Evolutionary conservation across 257 asterid genomes (phyloP), one percentile per base, ranked within the genome.

Genomic region (Dorcoceras hygrometricum): DNA sequence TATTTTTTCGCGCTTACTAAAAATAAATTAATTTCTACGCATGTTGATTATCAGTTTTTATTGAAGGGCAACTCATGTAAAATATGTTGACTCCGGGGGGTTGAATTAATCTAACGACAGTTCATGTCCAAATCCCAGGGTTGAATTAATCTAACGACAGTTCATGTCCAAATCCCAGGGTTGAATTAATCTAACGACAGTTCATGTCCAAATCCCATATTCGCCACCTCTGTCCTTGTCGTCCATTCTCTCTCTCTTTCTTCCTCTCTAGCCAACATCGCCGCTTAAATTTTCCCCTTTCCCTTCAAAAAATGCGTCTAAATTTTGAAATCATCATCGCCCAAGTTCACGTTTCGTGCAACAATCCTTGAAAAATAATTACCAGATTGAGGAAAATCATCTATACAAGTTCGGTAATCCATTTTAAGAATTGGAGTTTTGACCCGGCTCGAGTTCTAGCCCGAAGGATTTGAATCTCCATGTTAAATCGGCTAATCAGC

Each of bases 401-500:
- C n/a, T 39, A 11, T 3, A 39, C 2, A 3, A 39, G 50, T 39
- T 39, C 12, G n/a, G 11, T 39, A 39, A 39, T 11, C 50, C n/a
- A 39, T 39, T 11, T 5, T 11, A 39, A 39, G 50, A 11, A 39
- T 39, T 39, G 0, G 50, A 39, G 12, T 12, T 39, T 39, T 39
- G n/a, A 11, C 27, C 24, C 26, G 53, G 20, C 63, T 26, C 8
- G 55, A 57, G 56, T 48, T 59, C 36, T 8, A 57, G 69, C 59
- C 57, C 14, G 28, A 55, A 54, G 24, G 70, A 8, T 16, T n/a
- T 55, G 69, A 14, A 32, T 28, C 51, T 67, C 61, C 16, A 91
- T 87, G 96, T 34, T 89, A 69, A 92, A 81, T 72, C 86, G 90
- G 77, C 65, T 76, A 57, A 74, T 92, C 66, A 71, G 83, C 78